Base-by-base conservation (phyloP, 2,329 filamentous ascomycete genomes). In the Fusarium sp. region DNA sequence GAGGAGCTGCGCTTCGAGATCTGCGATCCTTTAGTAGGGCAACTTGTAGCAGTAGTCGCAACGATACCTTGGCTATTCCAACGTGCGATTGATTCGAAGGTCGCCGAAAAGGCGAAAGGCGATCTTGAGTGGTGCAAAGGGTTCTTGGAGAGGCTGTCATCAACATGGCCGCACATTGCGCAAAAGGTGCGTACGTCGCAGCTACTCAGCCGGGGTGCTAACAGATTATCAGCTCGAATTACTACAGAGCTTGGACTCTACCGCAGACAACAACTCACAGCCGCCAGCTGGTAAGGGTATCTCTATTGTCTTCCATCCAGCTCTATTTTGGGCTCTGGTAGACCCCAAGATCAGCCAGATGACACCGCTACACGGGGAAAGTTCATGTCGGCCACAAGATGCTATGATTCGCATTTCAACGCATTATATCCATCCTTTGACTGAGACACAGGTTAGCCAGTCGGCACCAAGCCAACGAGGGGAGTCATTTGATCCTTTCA, bases 61-160 rank as follows among this genome's bases (percentile, higher is more conserved):
- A 74, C 70, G 6, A 53, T 68, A 26, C 63, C 62, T 3, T 74
- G 72, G 70, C 11, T 74, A 1, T 74, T 74, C 17, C 72, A 71
- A 11, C 59, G 61, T 7, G 53, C 72, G 0, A 47, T 58, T 3
- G 72, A 74, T 11, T 11, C 20, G 1, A 64, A 63, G 18, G 32
- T 74, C 3, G 51, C 72, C 5, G 36, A 42, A 11, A 74, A 53
- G 11, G 66, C 66, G 0, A 66, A 38, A 4, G 30, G 42, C 3
- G 55, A 74, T 9, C 12, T 74, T 0, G 20, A 15, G 1, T 63
- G 54, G 47, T 74, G 70, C 17, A 62, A 74, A 2, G 26, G 18
- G 6, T 74, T 68, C 3, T n/a, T 71, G 2, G 28, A 55, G 20
- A 41, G 28, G 1, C 10, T 74, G 1, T 69, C 66, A 1, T 18